These are phyloP conservation scores for Irpex sp. DNA, from an alignment of 1,284 basidiomycete species.

Conservation along the genomic window DNA sequence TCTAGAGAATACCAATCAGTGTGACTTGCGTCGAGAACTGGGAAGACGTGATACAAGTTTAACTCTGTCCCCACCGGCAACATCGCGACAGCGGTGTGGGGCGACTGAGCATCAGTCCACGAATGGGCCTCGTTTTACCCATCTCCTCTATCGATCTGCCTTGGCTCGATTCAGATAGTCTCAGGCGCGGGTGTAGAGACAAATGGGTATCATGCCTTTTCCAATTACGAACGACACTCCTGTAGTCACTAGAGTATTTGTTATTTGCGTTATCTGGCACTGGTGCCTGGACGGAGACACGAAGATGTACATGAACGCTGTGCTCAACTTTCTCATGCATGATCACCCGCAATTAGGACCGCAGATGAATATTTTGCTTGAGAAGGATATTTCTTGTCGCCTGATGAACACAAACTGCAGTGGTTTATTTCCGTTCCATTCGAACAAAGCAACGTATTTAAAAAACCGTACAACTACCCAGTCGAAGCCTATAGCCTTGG, in stretches of 20 bases:
- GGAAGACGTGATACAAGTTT: neutral
- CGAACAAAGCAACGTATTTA: neutral
- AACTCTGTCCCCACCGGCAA: neutral
- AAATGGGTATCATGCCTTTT: neutral
- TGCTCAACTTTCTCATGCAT: too few species aligned
- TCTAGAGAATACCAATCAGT: neutral
- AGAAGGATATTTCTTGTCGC: too few species aligned
- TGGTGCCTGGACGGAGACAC: too few species aligned
- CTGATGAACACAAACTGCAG: neutral
- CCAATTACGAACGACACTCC: neutral
- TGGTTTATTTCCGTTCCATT: neutral
- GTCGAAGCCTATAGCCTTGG: slow-evolving; percentile 29
- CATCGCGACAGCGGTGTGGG: neutral
- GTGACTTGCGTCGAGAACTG: neutral
- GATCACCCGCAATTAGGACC: too few species aligned
- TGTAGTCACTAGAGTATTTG: neutral
- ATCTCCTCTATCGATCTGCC: neutral
- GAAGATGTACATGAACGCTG: too few species aligned
- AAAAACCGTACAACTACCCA: neutral
- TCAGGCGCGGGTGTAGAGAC: neutral
- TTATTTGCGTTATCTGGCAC: neutral
- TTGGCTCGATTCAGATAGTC: neutral
- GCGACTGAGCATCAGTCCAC: neutral
- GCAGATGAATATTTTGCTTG: too few species aligned
- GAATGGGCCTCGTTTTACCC: neutral